Percentiles rank a stretch among this genome's conserved stretches.
Evolutionary conservation across 441 rosid species (phyloP).

Genomic region (Pelargonium fulgidum): DNA sequence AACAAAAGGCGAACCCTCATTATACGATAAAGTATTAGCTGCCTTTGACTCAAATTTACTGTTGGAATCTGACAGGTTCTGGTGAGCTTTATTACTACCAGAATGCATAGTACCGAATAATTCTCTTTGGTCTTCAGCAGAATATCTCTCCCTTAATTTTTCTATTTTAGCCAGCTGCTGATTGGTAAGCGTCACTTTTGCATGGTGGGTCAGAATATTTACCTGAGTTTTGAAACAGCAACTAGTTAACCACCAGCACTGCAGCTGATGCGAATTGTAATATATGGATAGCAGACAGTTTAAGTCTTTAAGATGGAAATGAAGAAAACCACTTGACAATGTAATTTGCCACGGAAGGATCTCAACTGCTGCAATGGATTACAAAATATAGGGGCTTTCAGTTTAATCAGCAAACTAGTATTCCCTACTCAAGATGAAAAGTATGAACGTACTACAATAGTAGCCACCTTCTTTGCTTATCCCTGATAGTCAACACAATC

Average conservation of each 20-base stretch:
- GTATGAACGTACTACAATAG: too few species aligned
- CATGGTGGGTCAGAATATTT: slow-evolving; percentile 70
- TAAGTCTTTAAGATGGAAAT: neutral
- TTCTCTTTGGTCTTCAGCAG: slow-evolving; percentile 55
- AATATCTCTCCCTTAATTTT: slow-evolving; percentile 50
- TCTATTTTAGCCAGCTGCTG: slow-evolving; percentile 44
- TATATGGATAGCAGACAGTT: neutral
- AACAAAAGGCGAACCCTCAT: neutral
- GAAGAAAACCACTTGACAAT: neutral
- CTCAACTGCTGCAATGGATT: too few species aligned
- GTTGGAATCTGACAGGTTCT: neutral
- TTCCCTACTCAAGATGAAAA: too few species aligned
- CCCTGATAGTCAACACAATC: too few species aligned
- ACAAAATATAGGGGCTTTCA: too few species aligned
- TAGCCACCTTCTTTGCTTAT: too few species aligned
- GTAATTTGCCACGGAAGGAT: too few species aligned
- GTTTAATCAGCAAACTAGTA: too few species aligned
- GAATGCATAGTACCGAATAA: neutral
- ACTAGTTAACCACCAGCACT: neutral
- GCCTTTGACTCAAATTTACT: slow-evolving; percentile 3
- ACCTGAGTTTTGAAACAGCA: slow-evolving; percentile 36
- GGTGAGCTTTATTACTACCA: slow-evolving; percentile 3
- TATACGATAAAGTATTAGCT: neutral
- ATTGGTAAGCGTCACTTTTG: slow-evolving; percentile 41
- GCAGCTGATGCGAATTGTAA: neutral